phyloP scores from a whole-genome alignment of 1,284 basidiomycete genomes.

The Sporisorium iseilematis-ciliati region DNA sequence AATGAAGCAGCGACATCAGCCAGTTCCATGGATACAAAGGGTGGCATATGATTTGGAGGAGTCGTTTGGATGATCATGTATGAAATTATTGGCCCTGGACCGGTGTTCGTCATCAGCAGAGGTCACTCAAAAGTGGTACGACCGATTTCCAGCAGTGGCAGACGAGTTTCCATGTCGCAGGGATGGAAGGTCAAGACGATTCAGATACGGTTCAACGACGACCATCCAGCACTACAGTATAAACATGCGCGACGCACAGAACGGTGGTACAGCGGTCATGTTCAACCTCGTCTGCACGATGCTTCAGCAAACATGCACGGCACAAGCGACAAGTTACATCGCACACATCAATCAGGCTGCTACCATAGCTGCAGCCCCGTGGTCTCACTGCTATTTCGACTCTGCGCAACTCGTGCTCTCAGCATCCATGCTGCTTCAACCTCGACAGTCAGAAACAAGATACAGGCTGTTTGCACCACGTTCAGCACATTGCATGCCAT shows the following conservation, averaged over 20 bases:
- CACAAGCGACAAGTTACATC: neutral
- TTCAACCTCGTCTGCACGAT: neutral
- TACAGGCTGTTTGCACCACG: neutral
- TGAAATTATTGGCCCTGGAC: too few species aligned
- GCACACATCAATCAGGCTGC: neutral
- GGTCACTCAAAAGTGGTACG: too few species aligned
- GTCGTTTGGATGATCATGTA: too few species aligned
- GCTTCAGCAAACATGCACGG: slow-evolving; percentile 2
- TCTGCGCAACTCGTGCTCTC: neutral
- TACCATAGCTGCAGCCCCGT: neutral
- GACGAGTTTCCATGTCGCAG: too few species aligned
- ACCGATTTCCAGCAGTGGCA: too few species aligned
- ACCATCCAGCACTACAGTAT: too few species aligned
- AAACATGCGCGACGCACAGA: too few species aligned
- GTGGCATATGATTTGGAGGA: too few species aligned
- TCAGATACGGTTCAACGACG: too few species aligned
- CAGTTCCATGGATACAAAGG: neutral
- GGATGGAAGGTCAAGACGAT: too few species aligned
- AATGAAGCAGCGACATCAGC: neutral
- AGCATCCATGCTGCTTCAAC: neutral
- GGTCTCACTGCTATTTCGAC: neutral
- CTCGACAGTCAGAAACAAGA: neutral
- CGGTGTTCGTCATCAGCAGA: too few species aligned
- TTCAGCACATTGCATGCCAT: neutral
- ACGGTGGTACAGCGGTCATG: too few species aligned